Percentiles rank a stretch among this genome's conserved stretches.
Evolutionary conservation across 1,284 basidiomycete genomes (phyloP).

Genomic region (Ganoderma leucocontextum): DNA sequence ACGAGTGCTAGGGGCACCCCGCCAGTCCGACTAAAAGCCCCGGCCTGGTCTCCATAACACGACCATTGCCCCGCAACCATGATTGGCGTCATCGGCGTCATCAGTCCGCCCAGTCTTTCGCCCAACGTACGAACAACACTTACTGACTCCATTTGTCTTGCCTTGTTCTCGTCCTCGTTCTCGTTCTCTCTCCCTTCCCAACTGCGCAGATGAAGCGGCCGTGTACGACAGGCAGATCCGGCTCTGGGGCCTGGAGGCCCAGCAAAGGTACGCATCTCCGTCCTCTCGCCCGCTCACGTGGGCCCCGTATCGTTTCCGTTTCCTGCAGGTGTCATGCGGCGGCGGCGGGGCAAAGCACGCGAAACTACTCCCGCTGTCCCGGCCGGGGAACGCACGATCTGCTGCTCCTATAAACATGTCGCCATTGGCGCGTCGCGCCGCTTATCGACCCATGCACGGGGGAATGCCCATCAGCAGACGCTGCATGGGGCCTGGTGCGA

Average conservation of each 20-base stretch:
- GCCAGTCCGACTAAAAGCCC: slow-evolving; percentile 12
- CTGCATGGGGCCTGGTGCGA: slow-evolving; percentile 9
- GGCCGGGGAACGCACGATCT: not conserved
- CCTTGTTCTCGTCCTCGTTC: slow-evolving; percentile 9
- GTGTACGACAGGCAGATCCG: slow-evolving; percentile 98
- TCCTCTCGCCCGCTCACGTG: slow-evolving; percentile 18
- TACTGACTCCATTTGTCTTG: slow-evolving; percentile 10
- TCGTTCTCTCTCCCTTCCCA: slow-evolving; percentile 4
- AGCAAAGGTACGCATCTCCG: slow-evolving; percentile 75
- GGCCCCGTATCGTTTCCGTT: not conserved
- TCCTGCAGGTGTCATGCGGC: not conserved
- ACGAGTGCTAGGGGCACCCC: not conserved
- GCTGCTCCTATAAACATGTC: not conserved
- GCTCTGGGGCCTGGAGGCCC: slow-evolving; percentile 97
- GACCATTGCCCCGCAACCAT: slow-evolving; percentile 2
- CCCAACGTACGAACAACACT: no score
- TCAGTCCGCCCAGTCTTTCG: not conserved
- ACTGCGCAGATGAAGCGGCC: slow-evolving; percentile 75
- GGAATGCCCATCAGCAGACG: slow-evolving; percentile 13
- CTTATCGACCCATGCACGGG: slow-evolving; percentile 4
- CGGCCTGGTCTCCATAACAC: slow-evolving; percentile 5
- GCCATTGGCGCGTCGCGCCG: slow-evolving; percentile 11
- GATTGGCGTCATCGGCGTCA: slow-evolving; percentile 8
- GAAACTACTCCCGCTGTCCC: slow-evolving; percentile 17
- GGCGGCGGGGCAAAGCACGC: slow-evolving; percentile 7